Base-by-base conservation (phyloP, 1,284 basidiomycete genomes). In the Cerioporus squamosus region DNA sequence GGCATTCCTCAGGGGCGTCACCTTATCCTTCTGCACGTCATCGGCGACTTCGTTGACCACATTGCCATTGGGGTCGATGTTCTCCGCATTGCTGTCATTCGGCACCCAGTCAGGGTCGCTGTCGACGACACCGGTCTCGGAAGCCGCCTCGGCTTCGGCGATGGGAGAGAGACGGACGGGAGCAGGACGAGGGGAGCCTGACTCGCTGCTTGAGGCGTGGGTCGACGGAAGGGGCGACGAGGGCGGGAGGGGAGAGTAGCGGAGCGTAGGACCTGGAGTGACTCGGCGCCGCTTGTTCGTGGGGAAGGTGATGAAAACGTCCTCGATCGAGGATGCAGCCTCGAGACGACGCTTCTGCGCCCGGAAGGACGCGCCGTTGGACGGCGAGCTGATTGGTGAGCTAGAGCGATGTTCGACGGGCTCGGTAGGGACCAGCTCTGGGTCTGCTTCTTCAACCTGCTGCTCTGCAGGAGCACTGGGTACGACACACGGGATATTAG, bases 161-260 rank as follows among this genome's bases (percentile, higher is more conserved):
- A 49, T 15, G 47, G 47, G 31, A 17, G 31, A 44, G 17, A 23
- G 44, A 8, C 22, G n/a, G 10, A 20, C 17, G 29, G 39, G 14
- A 12, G 18, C 14, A 10, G 23, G 46, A 26, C 29, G 29, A 17
- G 42, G 18, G 15, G 46, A 20, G 3, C 39, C 20, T 1, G 8
- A 22, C 38, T 20, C 45, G 33, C 33, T 36, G 33, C 40, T 42
- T 15, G 53, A 49, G 5, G 53, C 44, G 6, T n/a, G 23, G 8
- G 36, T 39, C 26, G 47, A 40, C 33, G n/a, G 23, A 24, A 51
- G 22, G 23, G 55, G 55, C 10, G 55, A 56, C 23, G 55, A 56
- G 2, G 55, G 55, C 33, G 55, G 55, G 17, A 56, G 55, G 15
- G 43, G 49, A 4, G 55, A 56, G 33, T 55, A 49, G 23, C 2